Evolutionary conservation across 23 red algal species (phyloP).

Genomic region (Chondrus crispus): DNA sequence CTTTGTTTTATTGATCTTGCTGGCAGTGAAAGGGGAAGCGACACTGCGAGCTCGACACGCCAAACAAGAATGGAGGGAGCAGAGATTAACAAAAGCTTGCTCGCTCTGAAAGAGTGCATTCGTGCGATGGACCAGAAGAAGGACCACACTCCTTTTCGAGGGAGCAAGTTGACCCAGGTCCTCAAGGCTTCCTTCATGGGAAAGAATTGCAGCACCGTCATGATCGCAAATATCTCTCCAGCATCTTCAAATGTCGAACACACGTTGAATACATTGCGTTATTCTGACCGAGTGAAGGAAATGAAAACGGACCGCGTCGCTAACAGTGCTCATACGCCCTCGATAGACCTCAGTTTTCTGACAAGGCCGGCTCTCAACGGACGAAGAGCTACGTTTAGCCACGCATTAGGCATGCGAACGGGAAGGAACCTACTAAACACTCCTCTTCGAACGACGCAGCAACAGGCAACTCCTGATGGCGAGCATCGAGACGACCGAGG

Average conservation of each 20-base stretch:
- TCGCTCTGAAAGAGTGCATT: constrained; percentile 89
- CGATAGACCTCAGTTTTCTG: too few relatives aligned
- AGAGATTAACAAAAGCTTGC: constrained; percentile 95
- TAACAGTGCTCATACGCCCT: too few relatives aligned
- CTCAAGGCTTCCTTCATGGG: constrained; percentile 90
- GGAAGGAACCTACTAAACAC: neutral
- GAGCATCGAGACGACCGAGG: neutral
- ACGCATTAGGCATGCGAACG: constrained; percentile 26
- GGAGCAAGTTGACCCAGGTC: constrained; percentile 88
- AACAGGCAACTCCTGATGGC: neutral
- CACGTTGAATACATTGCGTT: constrained; percentile 83
- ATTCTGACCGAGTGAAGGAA: constrained; percentile 74
- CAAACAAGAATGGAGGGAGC: constrained; percentile 85
- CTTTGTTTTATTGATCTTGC: constrained; percentile 92
- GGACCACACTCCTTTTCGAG: constrained; percentile 87
- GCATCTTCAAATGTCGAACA: constrained; percentile 84
- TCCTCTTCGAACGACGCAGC: neutral
- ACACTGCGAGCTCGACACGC: constrained; percentile 70
- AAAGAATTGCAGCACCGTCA: constrained; percentile 80
- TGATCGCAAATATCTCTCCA: constrained; percentile 89
- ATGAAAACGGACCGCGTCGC: constrained; percentile 38
- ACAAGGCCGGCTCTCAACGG: neutral
- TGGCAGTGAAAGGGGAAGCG: constrained; percentile 82
- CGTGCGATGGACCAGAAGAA: constrained; percentile 67
- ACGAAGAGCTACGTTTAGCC: constrained; percentile 33